Percentiles rank a stretch among this genome's conserved stretches.
These are phyloP conservation scores for Hyphopichia burtonii DNA, from an alignment of 1,139 yeast species.

Conservation along the genomic window DNA sequence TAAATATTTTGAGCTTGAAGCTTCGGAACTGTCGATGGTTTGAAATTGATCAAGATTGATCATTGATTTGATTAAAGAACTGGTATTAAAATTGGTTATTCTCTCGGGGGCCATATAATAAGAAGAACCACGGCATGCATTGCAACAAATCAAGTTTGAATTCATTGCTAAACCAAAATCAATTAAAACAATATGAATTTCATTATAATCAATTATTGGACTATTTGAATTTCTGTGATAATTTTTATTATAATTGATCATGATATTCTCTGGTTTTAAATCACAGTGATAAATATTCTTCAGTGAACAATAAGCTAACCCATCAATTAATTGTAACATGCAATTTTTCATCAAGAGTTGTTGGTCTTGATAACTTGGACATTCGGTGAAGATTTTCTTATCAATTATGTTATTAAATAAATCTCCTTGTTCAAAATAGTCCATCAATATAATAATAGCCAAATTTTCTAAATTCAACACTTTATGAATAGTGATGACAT, in stretches of 20 bases:
- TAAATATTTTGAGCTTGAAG: constrained; percentile 31
- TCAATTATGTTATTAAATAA: constrained; percentile 79
- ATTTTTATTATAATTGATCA: constrained; percentile 44
- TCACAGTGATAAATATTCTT: constrained; percentile 81
- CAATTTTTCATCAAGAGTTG: constrained; percentile 61
- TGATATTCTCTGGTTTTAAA: constrained; percentile 84
- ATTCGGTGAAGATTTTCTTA: constrained; percentile 50
- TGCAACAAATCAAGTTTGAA: constrained; percentile 57
- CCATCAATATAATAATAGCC: constrained; percentile 73
- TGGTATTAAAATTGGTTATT: constrained; percentile 47
- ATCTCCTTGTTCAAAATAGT: constrained; percentile 80
- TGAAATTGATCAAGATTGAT: constrained; percentile 31
- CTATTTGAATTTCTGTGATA: constrained; percentile 19
- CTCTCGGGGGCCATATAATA: constrained; percentile 96
- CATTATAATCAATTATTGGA: constrained; percentile 46
- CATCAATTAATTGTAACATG: constrained; percentile 74
- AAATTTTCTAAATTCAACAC: constrained; percentile 60
- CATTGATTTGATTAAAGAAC: constrained; percentile 23
- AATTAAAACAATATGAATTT: constrained; percentile 61
- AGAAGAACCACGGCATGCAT: constrained; percentile 81
- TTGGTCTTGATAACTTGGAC: constrained; percentile 32
- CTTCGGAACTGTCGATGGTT: constrained; percentile 16
- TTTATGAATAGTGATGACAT: constrained; percentile 70
- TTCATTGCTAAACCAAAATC: constrained; percentile 85
- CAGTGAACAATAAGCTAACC: constrained; percentile 66